These are phyloP conservation scores for Apiospora saccharicola DNA, from an alignment of 2,329 filamentous ascomycete genomes.

Conservation along the genomic window DNA sequence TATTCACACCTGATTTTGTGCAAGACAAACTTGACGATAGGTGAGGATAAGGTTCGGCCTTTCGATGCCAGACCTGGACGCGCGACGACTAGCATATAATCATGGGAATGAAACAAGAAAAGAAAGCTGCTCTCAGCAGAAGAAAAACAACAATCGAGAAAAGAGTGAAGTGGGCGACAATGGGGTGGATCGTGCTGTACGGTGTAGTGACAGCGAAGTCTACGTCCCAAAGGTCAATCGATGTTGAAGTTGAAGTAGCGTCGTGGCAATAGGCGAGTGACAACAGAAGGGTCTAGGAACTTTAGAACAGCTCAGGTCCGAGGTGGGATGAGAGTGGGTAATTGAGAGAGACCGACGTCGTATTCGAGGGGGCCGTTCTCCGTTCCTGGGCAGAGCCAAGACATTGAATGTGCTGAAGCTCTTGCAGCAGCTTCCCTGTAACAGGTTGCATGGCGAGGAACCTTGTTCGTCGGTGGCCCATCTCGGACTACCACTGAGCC, in stretches of 20 bases:
- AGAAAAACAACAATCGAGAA: background rate
- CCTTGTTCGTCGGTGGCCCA: background rate
- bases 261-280: background rate
- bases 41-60: background rate
- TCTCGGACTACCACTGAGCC: background rate
- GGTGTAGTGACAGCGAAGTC: background rate
- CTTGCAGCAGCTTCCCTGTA: background rate
- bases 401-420: background rate
- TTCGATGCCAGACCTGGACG: background rate
- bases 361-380: background rate
- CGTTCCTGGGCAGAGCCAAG: slow-evolving; percentile 1
- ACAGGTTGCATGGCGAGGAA: slow-evolving; percentile 10
- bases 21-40: background rate
- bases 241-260: background rate
- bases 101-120: background rate
- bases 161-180: background rate
- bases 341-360: slow-evolving; percentile 1
- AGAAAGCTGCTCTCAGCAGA: background rate
- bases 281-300: slow-evolving; percentile 7
- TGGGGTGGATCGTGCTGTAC: background rate
- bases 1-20: background rate
- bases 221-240: background rate
- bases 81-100: background rate
- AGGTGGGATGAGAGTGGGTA: slow-evolving; percentile 4
- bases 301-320: slow-evolving; percentile 2